phyloP scores from a whole-genome alignment of 176 grass and related monocot species.

The Cenchrus americanus region DNA sequence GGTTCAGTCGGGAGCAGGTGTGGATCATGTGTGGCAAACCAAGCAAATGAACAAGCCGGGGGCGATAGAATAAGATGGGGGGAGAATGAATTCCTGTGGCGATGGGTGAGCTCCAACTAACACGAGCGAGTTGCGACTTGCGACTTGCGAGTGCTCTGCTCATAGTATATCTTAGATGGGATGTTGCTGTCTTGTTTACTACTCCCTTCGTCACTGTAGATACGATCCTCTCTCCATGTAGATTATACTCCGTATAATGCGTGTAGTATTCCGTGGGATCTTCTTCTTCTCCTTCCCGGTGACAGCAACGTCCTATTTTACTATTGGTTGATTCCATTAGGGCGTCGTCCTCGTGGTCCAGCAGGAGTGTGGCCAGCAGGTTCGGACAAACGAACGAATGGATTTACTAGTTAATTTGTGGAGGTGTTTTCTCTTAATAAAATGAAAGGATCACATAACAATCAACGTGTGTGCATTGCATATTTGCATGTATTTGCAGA shows the following conservation, averaged over 20 bases:
- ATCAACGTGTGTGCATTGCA: not conserved
- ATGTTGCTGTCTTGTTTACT: slow-evolving; percentile 30
- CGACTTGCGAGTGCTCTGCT: not conserved
- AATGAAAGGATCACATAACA: not conserved
- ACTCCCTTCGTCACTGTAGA: slow-evolving; percentile 1
- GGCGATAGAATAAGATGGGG: slow-evolving; percentile 13
- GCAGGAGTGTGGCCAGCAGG: not conserved
- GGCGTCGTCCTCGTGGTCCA: not conserved
- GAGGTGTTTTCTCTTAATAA: not conserved
- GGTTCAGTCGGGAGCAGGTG: slow-evolving; percentile 30
- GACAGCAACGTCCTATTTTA: slow-evolving; percentile 16
- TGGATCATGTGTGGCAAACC: not conserved
- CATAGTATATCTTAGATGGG: not conserved
- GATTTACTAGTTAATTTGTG: not conserved
- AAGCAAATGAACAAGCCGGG: not conserved
- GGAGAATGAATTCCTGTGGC: slow-evolving; percentile 7
- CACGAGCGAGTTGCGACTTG: not conserved
- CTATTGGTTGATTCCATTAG: not conserved
- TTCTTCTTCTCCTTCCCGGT: not conserved
- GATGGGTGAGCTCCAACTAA: slow-evolving; percentile 39
- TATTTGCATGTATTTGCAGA: not conserved
- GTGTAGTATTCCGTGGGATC: not conserved
- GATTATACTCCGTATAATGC: not conserved
- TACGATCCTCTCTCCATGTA: slow-evolving; percentile 3
- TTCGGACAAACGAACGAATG: not conserved